A percentile compares a stretch with the other conserved stretches of the same genome.
These are phyloP conservation scores for Cryptococcus neoformans DNA, from an alignment of 1,284 basidiomycete genomes.

Conservation along the genomic window DNA sequence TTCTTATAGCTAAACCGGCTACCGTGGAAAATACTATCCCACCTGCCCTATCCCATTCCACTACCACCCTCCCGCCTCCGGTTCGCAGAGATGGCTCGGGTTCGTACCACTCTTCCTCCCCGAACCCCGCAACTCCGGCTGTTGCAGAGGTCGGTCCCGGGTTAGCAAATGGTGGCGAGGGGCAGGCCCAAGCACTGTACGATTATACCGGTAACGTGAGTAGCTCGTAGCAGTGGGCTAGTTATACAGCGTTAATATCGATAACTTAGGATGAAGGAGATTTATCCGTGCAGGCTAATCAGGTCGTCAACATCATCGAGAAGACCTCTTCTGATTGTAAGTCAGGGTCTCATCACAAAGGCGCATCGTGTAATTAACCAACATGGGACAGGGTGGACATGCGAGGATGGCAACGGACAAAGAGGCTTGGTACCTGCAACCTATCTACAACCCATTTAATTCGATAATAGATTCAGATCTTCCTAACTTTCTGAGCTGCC, in stretches of 20 bases:
- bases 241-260: slow-evolving; percentile 3
- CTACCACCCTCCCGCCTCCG: slow-evolving; percentile 18
- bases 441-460: slow-evolving; percentile 25
- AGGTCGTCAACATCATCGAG: slow-evolving; percentile 42
- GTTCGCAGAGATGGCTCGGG: slow-evolving; percentile 12
- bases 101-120: slow-evolving; percentile 1
- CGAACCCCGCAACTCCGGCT: not conserved
- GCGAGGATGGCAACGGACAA: slow-evolving; percentile 38
- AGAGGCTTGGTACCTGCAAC: slow-evolving; percentile 42
- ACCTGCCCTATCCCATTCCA: slow-evolving; percentile 14
- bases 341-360: slow-evolving; percentile 6
- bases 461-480: too few species aligned
- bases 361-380: not conserved
- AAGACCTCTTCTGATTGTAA: slow-evolving; percentile 45
- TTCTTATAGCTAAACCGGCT: not conserved
- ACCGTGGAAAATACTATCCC: not conserved
- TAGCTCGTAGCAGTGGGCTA: not conserved
- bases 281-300: slow-evolving; percentile 31
- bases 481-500: too few species aligned
- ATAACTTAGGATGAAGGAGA: slow-evolving; percentile 32
- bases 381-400: slow-evolving; percentile 43
- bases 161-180: slow-evolving; percentile 4
- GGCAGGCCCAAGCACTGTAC: slow-evolving; percentile 42
- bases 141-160: not conserved
- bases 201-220: slow-evolving; percentile 39